Evolutionary conservation across 805 yeast genomes (phyloP).

Genomic region (Metschnikowia borealis): DNA sequence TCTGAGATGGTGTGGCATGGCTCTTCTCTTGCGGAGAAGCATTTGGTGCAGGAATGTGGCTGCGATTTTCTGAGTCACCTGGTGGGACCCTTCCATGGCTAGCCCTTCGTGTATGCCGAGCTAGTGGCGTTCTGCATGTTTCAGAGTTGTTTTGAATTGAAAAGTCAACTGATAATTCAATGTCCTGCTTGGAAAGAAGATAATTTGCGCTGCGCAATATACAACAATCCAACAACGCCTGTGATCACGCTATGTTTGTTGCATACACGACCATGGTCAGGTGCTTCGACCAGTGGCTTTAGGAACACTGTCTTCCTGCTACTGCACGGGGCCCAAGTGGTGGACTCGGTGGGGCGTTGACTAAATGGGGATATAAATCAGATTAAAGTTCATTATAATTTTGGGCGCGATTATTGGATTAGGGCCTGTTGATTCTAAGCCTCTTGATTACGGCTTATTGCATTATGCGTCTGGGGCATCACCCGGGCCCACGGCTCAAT

Average conservation of each 20-base stretch:
- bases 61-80: not conserved
- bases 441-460: not conserved
- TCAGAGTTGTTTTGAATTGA: too few relatives aligned
- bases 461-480: not conserved
- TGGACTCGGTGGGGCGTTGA: not conserved
- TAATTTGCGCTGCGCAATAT: not conserved
- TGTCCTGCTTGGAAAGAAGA: not conserved
- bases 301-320: not conserved
- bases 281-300: not conserved
- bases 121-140: too few relatives aligned
- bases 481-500: constrained; percentile 34
- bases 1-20: not conserved
- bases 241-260: too few relatives aligned
- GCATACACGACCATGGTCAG: not conserved
- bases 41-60: not conserved
- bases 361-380: not conserved
- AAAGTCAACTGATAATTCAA: too few relatives aligned
- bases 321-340: not conserved
- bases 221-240: not conserved
- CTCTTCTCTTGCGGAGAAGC: not conserved
- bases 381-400: not conserved
- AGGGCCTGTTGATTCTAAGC: not conserved
- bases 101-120: too few relatives aligned
- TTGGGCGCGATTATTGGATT: not conserved
- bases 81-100: too few relatives aligned